These are phyloP conservation scores for rapeseed (Brassica napus) DNA, from an alignment of 345 rosid genomes.

Conservation along the genomic window Da-Ae NC_063446.1:47318001-47318500, in stretches of 20 bases:
- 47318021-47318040: no score
- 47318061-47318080: no score
- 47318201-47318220: neutral
- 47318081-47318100: no score
- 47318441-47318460: slow-evolving; percentile 88
- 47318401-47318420: slow-evolving; percentile 58
- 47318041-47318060: no score
- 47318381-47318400: slow-evolving; percentile 43
- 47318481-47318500: slow-evolving; percentile 93
- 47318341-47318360: neutral
- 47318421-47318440: slow-evolving; percentile 69
- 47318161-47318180: neutral
- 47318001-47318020: no score
- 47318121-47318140: no score
- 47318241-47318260: slow-evolving; percentile 5
- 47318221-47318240: slow-evolving; percentile 20
- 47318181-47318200: neutral
- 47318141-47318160: neutral
- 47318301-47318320: slow-evolving; percentile 25
- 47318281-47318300: slow-evolving; percentile 31
- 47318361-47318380: slow-evolving; percentile 36
- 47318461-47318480: slow-evolving; percentile 89
- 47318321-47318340: slow-evolving; percentile 1
- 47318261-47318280: slow-evolving; percentile 6
- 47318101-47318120: no score